These are phyloP conservation scores for Pyrus pyrifolia DNA, from an alignment of 306 rosid genomes.

Conservation along the genomic window DNA sequence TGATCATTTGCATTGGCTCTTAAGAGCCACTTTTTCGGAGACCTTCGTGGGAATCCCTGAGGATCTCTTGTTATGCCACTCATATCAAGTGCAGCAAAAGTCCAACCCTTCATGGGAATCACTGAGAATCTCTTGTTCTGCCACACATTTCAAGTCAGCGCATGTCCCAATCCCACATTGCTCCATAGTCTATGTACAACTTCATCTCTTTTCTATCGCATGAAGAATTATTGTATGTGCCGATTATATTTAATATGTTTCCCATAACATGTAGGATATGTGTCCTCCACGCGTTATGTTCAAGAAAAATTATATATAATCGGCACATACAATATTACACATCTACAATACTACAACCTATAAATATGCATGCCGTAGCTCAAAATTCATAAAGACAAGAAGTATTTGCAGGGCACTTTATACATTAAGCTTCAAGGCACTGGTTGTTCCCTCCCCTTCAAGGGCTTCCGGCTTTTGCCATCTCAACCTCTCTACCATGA, in stretches of 20 bases:
- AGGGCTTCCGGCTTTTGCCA: constrained; percentile 29
- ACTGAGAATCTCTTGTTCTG: not conserved
- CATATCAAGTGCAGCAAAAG: not conserved
- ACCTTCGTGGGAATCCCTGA: not conserved
- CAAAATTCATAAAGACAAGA: not conserved
- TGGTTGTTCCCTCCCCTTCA: constrained; percentile 35
- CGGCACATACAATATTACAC: not conserved
- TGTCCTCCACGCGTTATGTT: not conserved
- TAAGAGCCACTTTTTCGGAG: not conserved
- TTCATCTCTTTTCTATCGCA: not conserved
- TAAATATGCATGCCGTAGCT: not conserved
- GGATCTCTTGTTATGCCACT: not conserved
- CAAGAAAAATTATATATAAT: not conserved
- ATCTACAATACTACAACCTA: not conserved
- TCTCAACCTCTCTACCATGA: not conserved
- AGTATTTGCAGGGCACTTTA: not conserved
- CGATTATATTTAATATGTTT: not conserved
- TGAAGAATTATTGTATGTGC: not conserved
- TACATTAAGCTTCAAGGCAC: constrained; percentile 18
- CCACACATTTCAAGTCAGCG: not conserved
- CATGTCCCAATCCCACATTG: not conserved
- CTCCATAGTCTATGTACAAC: not conserved
- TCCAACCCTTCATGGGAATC: no score
- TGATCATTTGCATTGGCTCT: not conserved
- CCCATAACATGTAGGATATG: not conserved